Conservation (phyloP, 2,329 filamentous ascomycete species). For the Monilinia laxa region DNA sequence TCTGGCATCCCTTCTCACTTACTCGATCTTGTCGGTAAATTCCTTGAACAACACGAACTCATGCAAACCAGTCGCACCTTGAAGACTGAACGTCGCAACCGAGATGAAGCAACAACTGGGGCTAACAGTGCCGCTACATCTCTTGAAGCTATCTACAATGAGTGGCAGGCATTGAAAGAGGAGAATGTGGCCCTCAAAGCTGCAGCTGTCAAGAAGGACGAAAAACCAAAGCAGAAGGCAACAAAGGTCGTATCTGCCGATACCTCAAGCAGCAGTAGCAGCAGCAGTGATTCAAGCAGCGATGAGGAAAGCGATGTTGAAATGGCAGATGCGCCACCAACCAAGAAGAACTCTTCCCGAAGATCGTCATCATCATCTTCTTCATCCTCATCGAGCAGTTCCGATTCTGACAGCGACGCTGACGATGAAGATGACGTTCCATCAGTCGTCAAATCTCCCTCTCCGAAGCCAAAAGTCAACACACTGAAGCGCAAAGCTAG, state of each 20-base stretch:
- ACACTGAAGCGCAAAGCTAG: conserved; percentile 57
- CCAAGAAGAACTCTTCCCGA: conserved; percentile 37
- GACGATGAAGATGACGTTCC: conserved; percentile 49
- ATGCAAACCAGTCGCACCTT: conserved; percentile 60
- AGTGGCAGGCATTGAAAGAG: conserved; percentile 42
- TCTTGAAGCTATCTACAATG: conserved; percentile 42
- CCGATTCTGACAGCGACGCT: conserved; percentile 52
- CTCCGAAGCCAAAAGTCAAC: conserved; percentile 42
- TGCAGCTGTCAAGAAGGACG: conserved; percentile 18
- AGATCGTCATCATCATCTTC: conserved; percentile 42
- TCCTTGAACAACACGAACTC: conserved; percentile 67
- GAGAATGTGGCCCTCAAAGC: conserved; percentile 22
- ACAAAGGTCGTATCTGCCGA: conserved; percentile 31
- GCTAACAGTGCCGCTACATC: conserved; percentile 45
- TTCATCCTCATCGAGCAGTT: conserved; percentile 42
- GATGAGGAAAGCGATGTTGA: conserved; percentile 42
- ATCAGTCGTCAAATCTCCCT: conserved; percentile 32
- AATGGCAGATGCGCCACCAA: conserved; percentile 39
- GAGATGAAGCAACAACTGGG: conserved; percentile 43
- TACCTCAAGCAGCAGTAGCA: conserved; percentile 32
- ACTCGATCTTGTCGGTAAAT: conserved; percentile 64
- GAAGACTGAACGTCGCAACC: conserved; percentile 57
- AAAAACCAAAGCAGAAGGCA: conserved; percentile 30
- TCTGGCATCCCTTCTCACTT: conserved; percentile 57
- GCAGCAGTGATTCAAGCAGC: conserved; percentile 38